Base-by-base conservation (phyloP, 1,139 yeast species). In the Pichia sp. region DNA sequence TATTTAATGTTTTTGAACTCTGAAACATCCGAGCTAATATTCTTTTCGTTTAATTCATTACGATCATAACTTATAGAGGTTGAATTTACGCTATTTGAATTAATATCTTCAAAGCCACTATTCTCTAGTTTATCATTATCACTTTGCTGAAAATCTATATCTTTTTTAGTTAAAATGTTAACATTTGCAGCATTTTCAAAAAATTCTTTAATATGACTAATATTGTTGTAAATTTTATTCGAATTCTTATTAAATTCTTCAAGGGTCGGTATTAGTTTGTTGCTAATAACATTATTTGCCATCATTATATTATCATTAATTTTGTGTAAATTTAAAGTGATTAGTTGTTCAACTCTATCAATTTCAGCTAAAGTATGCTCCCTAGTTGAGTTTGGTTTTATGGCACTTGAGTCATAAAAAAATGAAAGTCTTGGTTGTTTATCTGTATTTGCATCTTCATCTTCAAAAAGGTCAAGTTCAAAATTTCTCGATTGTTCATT, bases 261-360 rank as follows among this genome's bases (percentile, higher is more conserved):
- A 25, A 84, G 68, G 4, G 74, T 68, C 1, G 93, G 91, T 29
- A 81, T 64, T 26, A 84, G 68, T 36, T 69, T 66, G 46, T 79
- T 81, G 36, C 75, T 74, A 24, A 84, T 74, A 10, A 80, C 70
- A 29, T 78, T 69, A 55, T 81, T 83, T 14, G 87, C 76, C 33
- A 70, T 66, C 3, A 81, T 72, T 42, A 84, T 70, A 53, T 82
- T 79, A 45, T 78, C 72, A 61, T 88, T 95, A 24, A 88, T 84
- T 46, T 80, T 82, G 59, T 86, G 96, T 38, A 88, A 63, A 2
- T 80, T 77, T 40, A 83, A 64, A 0, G 95, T 86, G 33, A 87
- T 84, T 53, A 80, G 84, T 58, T 85, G 95, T 54, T 88, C 95
- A 31, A 87, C 63, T 51, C 76, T 68, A 54, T 86, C 94, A 41